phyloP scores from a whole-genome alignment of 2,329 filamentous ascomycete genomes.

The Pseudogymnoascus sp. region DNA sequence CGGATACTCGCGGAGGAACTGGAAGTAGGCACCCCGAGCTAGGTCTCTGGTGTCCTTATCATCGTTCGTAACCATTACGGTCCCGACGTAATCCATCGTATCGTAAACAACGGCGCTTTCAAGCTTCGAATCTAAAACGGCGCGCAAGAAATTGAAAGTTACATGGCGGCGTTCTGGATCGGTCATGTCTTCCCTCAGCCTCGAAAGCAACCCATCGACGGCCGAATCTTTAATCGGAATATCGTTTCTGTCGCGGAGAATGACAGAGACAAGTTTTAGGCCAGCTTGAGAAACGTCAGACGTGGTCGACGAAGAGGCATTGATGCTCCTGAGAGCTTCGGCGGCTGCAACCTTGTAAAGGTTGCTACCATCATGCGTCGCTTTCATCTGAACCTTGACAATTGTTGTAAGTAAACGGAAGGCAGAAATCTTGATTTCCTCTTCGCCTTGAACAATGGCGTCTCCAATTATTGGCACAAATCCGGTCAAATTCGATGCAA shows the following conservation, averaged over 20 bases:
- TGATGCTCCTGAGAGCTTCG: slow-evolving; percentile 76
- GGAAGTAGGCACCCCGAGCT: slow-evolving; percentile 81
- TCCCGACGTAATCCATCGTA: slow-evolving; percentile 77
- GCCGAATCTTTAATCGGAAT: slow-evolving; percentile 72
- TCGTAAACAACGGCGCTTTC: slow-evolving; percentile 87
- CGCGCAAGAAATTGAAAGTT: slow-evolving; percentile 88
- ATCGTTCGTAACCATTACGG: slow-evolving; percentile 93
- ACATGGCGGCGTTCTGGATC: slow-evolving; percentile 88
- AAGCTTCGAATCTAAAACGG: slow-evolving; percentile 76
- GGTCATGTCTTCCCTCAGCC: slow-evolving; percentile 80
- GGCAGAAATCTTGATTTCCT: slow-evolving; percentile 85
- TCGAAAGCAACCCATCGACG: slow-evolving; percentile 72
- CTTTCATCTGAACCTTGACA: slow-evolving; percentile 69
- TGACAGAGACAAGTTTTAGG: slow-evolving; percentile 76
- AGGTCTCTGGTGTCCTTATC: slow-evolving; percentile 81
- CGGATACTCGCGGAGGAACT: slow-evolving; percentile 90
- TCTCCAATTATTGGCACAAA: slow-evolving; percentile 89
- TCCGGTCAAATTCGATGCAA: slow-evolving; percentile 67
- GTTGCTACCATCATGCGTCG: slow-evolving; percentile 55
- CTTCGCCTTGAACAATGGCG: slow-evolving; percentile 71
- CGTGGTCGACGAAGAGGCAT: slow-evolving; percentile 66
- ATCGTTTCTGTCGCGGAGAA: slow-evolving; percentile 72
- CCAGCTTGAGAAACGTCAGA: slow-evolving; percentile 81
- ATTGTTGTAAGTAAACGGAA: slow-evolving; percentile 80
- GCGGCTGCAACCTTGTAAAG: slow-evolving; percentile 70